Evolutionary conservation across 176 grass and related monocot genomes (phyloP).

Genomic region (Aegilops tauschii): DNA sequence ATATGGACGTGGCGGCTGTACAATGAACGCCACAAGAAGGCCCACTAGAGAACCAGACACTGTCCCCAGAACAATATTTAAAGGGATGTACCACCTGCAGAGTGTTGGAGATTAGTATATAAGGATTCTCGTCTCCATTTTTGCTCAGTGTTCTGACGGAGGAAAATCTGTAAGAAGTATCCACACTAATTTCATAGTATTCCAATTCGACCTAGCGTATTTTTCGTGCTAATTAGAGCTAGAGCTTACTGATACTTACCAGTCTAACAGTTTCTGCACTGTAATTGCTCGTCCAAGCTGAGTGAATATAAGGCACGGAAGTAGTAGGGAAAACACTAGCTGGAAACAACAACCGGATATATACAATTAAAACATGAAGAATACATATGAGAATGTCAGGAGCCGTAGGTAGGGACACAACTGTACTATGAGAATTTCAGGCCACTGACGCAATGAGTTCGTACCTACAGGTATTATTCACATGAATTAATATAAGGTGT

Average conservation of each 20-base stretch:
- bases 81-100: slow-evolving; percentile 64
- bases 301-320: slow-evolving; percentile 73
- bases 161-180: background rate
- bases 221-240: background rate
- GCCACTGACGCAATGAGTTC: background rate
- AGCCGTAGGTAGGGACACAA: too few species aligned
- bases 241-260: slow-evolving; percentile 37
- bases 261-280: slow-evolving; percentile 51
- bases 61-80: slow-evolving; percentile 51
- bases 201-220: background rate
- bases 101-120: too few species aligned
- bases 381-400: background rate
- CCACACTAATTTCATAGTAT: too few species aligned
- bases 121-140: too few species aligned
- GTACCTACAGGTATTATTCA: background rate
- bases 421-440: background rate
- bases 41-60: slow-evolving; percentile 57
- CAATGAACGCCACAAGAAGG: slow-evolving; percentile 50
- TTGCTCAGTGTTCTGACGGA: too few species aligned
- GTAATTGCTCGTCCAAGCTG: slow-evolving; percentile 67
- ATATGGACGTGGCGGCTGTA: slow-evolving; percentile 57
- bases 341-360: slow-evolving; percentile 19
- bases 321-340: slow-evolving; percentile 64
- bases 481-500: too few species aligned
- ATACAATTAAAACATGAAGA: background rate